These are phyloP conservation scores for Candida montana DNA, from an alignment of 805 yeast genomes.

Conservation along the genomic window DNA sequence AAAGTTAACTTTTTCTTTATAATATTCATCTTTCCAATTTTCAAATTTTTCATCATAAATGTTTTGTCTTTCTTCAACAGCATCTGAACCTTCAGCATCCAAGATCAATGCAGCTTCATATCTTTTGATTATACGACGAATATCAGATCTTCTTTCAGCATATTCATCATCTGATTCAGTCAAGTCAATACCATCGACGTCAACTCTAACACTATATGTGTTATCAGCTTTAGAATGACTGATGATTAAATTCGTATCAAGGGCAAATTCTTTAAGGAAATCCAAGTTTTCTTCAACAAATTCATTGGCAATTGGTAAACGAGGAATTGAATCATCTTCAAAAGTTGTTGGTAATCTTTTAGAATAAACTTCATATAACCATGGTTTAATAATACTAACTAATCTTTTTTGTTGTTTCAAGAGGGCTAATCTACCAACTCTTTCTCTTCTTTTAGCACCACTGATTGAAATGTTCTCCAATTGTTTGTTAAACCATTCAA, in stretches of 20 bases:
- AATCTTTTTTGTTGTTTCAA: constrained; percentile 71
- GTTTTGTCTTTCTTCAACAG: constrained; percentile 44
- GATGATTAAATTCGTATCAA: constrained; percentile 60
- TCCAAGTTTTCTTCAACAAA: constrained; percentile 40
- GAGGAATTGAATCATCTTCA: constrained; percentile 32
- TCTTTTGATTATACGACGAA: constrained; percentile 51
- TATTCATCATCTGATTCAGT: constrained; percentile 64
- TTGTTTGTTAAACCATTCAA: constrained; percentile 87
- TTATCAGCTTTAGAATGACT: constrained; percentile 56
- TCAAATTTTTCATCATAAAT: constrained; percentile 71
- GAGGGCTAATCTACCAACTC: constrained; percentile 58
- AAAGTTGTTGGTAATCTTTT: constrained; percentile 24
- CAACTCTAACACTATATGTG: constrained; percentile 55
- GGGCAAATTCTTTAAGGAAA: constrained; percentile 58
- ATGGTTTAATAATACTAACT: constrained; percentile 50
- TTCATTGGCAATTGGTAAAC: constrained; percentile 40
- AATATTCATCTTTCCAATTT: constrained; percentile 82
- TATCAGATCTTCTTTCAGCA: constrained; percentile 42
- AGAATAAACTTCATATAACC: constrained; percentile 35
- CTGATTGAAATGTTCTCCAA: constrained; percentile 70
- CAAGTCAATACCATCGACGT: constrained; percentile 69
- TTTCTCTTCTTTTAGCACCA: constrained; percentile 64
- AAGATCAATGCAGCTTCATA: constrained; percentile 56
- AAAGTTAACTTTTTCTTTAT: constrained; percentile 73
- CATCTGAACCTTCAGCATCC: constrained; percentile 54